Percentiles rank a stretch among this genome's conserved stretches.
phyloP scores from a whole-genome alignment of 1,284 basidiomycete genomes.

The Trichosporon coremiiforme region DNA sequence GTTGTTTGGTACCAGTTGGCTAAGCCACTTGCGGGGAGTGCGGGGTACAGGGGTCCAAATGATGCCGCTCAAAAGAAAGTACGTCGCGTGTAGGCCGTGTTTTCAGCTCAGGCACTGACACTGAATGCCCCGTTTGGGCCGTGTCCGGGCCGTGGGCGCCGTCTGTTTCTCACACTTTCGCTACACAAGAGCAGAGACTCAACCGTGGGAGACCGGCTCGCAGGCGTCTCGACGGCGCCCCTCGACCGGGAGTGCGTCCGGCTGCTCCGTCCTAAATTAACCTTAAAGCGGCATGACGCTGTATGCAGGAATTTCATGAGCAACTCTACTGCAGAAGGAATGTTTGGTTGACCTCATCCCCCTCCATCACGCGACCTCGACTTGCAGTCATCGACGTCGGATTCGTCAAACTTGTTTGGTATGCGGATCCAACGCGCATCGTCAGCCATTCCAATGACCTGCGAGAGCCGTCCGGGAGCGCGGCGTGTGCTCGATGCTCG shows the following conservation, averaged over 20 bases:
- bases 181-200: neutral
- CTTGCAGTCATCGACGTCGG: neutral
- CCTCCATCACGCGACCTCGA: neutral
- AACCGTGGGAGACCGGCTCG: slow-evolving; percentile 3
- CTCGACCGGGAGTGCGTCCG: neutral
- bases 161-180: neutral
- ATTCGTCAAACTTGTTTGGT: neutral
- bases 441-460: slow-evolving; percentile 1
- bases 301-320: neutral
- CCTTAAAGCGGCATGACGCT: slow-evolving; percentile 16
- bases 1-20: slow-evolving; percentile 12
- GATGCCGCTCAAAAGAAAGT: neutral
- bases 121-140: slow-evolving; percentile 13
- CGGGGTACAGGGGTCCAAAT: slow-evolving; percentile 2
- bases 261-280: neutral
- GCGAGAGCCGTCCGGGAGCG: neutral
- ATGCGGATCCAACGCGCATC: neutral
- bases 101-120: neutral
- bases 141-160: slow-evolving; percentile 1
- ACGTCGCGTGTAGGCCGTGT: slow-evolving; percentile 3
- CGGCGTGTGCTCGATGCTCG: neutral
- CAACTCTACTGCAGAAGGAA: neutral
- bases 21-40: slow-evolving; percentile 17
- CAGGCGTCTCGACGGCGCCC: no score
- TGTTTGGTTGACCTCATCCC: neutral